phyloP scores from a whole-genome alignment of 192 early-diverging fungal species.

The Coemansia sp. region DNA sequence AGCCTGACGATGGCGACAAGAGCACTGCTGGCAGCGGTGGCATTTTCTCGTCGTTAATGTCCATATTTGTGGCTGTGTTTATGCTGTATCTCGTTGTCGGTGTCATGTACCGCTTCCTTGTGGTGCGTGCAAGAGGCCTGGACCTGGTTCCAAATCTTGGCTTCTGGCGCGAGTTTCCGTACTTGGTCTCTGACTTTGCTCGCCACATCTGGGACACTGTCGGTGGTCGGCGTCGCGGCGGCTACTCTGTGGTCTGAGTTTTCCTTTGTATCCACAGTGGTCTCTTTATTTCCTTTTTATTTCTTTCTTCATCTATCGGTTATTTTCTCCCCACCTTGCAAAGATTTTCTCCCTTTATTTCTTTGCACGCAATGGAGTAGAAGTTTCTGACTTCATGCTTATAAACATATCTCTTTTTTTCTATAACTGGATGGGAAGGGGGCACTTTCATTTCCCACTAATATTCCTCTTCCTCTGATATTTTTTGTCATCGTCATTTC shows the following conservation, averaged over 20 bases:
- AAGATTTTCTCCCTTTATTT: too few relatives aligned
- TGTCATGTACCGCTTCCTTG: slow-evolving; percentile 46
- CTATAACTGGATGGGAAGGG: too few relatives aligned
- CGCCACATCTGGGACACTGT: slow-evolving; percentile 48
- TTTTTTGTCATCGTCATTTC: too few relatives aligned
- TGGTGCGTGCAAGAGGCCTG: slow-evolving; percentile 43
- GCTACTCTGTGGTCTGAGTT: slow-evolving; percentile 45
- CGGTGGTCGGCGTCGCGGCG: slow-evolving; percentile 45
- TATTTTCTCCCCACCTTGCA: too few relatives aligned
- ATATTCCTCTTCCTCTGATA: too few relatives aligned
- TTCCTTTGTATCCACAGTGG: neutral
- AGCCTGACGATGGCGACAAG: slow-evolving; percentile 14
- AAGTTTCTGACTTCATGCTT: too few relatives aligned
- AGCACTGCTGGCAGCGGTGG: slow-evolving; percentile 24
- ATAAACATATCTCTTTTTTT: too few relatives aligned
- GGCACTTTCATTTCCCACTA: too few relatives aligned
- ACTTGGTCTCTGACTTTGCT: slow-evolving; percentile 49
- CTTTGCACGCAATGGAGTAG: too few relatives aligned
- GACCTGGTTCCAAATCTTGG: slow-evolving; percentile 50
- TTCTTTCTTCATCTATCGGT: too few relatives aligned
- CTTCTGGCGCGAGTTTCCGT: slow-evolving; percentile 55
- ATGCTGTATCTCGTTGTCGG: slow-evolving; percentile 51
- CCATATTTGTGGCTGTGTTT: slow-evolving; percentile 24
- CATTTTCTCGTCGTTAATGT: slow-evolving; percentile 43
- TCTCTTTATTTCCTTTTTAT: too few relatives aligned